phyloP scores from a whole-genome alignment of 1,284 basidiomycete genomes.

The Cutaneotrichosporon sp. region DNA sequence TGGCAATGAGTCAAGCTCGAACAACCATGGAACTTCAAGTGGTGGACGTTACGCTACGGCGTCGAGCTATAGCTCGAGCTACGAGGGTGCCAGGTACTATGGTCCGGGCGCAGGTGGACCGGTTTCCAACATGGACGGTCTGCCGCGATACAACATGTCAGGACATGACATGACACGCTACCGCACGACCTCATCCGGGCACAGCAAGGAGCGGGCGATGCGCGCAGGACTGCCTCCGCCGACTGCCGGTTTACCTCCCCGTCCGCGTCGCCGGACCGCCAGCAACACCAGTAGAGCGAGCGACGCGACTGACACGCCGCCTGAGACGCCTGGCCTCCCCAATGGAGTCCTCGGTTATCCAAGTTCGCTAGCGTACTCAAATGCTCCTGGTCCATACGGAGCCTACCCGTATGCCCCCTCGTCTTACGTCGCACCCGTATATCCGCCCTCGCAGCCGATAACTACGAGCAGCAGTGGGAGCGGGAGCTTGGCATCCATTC shows the following conservation, averaged over 20 bases:
- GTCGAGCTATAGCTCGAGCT: background rate
- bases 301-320: background rate
- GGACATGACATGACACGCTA: background rate
- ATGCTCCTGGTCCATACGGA: too few species aligned
- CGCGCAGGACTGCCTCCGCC: background rate
- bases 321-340: background rate
- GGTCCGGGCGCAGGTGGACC: background rate
- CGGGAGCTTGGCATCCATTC: too few species aligned
- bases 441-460: too few species aligned
- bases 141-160: background rate
- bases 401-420: too few species aligned
- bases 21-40: background rate
- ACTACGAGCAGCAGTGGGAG: too few species aligned
- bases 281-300: background rate
- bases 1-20: background rate
- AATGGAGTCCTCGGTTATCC: too few species aligned
- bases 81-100: background rate
- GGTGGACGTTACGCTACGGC: too few species aligned
- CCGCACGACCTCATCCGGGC: background rate
- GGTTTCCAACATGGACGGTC: background rate
- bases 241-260: background rate
- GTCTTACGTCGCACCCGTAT: too few species aligned
- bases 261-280: background rate
- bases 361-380: too few species aligned
- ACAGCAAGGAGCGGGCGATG: background rate